phyloP scores from a whole-genome alignment of 1,139 yeast species.

The Pneumocystis sp. region DNA sequence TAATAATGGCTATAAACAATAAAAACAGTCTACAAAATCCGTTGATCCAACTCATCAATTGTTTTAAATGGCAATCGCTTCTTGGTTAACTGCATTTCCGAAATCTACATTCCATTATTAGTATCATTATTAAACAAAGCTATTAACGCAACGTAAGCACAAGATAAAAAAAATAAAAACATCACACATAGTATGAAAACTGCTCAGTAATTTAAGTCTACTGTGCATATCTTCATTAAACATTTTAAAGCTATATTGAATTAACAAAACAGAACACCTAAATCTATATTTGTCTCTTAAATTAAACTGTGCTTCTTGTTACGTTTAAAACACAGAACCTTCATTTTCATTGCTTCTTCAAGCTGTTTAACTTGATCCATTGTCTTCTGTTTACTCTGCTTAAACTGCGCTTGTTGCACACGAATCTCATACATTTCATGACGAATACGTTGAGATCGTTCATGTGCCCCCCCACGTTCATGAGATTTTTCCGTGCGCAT shows the following conservation, averaged over 20 bases:
- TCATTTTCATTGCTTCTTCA: constrained; percentile 62
- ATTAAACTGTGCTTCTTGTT: background rate
- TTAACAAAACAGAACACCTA: background rate
- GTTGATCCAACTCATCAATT: constrained; percentile 63
- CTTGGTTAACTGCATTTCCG: constrained; percentile 57
- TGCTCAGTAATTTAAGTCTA: background rate
- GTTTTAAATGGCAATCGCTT: constrained; percentile 56
- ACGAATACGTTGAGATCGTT: constrained; percentile 51
- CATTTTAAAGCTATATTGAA: background rate
- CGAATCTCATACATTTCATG: constrained; percentile 49
- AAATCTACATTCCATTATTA: constrained; percentile 24
- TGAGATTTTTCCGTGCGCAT: constrained; percentile 8
- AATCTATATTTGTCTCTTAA: too few species aligned
- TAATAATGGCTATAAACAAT: too few species aligned
- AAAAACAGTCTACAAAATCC: constrained; percentile 32
- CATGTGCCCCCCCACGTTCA: constrained; percentile 19
- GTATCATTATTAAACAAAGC: background rate
- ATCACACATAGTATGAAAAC: background rate
- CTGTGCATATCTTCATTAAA: background rate
- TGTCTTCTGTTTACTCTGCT: constrained; percentile 51
- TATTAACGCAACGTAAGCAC: background rate
- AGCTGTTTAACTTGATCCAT: constrained; percentile 58
- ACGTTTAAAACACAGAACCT: constrained; percentile 17
- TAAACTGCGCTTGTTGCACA: constrained; percentile 54
- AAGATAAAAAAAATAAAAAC: background rate